Conservation (phyloP, 2,329 filamentous ascomycete species). For the Aspergillus novoparasiticus region DNA sequence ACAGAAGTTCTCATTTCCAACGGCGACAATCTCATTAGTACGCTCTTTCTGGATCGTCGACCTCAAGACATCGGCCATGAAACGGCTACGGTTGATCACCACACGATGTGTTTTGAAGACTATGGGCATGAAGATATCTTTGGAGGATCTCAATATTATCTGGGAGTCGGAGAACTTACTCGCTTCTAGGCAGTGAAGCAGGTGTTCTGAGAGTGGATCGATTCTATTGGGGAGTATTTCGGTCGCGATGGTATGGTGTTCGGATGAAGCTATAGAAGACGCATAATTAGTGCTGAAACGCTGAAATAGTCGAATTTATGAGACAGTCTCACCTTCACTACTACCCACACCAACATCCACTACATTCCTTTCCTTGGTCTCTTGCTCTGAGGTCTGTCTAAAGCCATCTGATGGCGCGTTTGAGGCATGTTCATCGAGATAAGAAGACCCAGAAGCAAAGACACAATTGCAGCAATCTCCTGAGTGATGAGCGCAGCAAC, state of each 20-base stretch:
- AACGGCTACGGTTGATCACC: conserved; percentile 28
- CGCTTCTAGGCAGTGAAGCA: conserved; percentile 19
- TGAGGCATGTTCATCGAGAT: neutral
- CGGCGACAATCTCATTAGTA: conserved; percentile 15
- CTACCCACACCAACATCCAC: neutral
- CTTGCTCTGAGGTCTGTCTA: neutral
- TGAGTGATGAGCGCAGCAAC: conserved; percentile 25
- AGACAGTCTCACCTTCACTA: neutral
- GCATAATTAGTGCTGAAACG: neutral
- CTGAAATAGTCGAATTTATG: neutral
- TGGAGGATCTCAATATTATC: conserved; percentile 24
- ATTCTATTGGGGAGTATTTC: neutral
- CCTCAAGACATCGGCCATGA: conserved; percentile 23
- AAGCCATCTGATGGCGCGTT: neutral
- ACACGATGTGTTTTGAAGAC: conserved; percentile 24
- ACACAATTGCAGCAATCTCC: conserved; percentile 24
- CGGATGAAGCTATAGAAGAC: neutral
- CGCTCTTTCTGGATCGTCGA: neutral
- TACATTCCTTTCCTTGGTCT: neutral
- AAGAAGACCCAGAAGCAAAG: neutral
- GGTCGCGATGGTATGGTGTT: neutral
- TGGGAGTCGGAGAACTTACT: conserved; percentile 23
- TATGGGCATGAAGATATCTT: conserved; percentile 20
- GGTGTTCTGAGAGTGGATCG: conserved; percentile 10
- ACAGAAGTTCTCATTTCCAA: conserved; percentile 25